Percentiles rank a stretch among this genome's conserved stretches.
Evolutionary conservation across 345 rosid species (phyloP).

Genomic region (Anacardium occidentale): DNA sequence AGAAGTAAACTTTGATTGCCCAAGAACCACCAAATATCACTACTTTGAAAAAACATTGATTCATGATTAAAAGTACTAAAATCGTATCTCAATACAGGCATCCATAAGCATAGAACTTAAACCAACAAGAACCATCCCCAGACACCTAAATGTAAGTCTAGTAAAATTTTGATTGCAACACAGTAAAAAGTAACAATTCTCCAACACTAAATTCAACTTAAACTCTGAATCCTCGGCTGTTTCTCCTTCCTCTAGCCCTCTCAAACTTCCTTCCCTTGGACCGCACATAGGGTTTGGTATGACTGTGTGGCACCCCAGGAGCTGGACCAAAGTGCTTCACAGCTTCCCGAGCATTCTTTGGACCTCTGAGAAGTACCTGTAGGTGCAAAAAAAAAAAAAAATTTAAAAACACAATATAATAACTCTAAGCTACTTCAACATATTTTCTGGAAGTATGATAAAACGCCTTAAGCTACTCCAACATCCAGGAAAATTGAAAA

Average conservation of each 20-base stretch:
- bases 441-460: too few relatives aligned
- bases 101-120: conserved; percentile 10
- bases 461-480: too few relatives aligned
- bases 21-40: background rate
- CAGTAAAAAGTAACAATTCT: conserved; percentile 23
- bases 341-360: conserved; percentile 92
- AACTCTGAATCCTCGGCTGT: conserved; percentile 76
- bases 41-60: background rate
- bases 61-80: background rate
- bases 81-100: conserved; percentile 6
- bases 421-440: background rate
- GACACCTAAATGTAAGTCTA: conserved; percentile 27
- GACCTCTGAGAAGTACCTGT: conserved; percentile 91
- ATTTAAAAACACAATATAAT: too few relatives aligned
- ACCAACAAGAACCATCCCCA: conserved; percentile 10
- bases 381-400: background rate
- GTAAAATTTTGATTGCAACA: conserved; percentile 36
- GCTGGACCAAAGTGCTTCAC: conserved; percentile 98
- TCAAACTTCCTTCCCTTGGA: conserved; percentile 89
- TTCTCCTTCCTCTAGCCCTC: conserved; percentile 85
- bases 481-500: background rate
- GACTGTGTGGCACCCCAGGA: conserved; percentile 97
- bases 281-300: conserved; percentile 84
- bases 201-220: conserved; percentile 30
- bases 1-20: background rate